Conservation (phyloP, 2,329 filamentous ascomycete species). For the Colletotrichum gloeosporioides region DNA sequence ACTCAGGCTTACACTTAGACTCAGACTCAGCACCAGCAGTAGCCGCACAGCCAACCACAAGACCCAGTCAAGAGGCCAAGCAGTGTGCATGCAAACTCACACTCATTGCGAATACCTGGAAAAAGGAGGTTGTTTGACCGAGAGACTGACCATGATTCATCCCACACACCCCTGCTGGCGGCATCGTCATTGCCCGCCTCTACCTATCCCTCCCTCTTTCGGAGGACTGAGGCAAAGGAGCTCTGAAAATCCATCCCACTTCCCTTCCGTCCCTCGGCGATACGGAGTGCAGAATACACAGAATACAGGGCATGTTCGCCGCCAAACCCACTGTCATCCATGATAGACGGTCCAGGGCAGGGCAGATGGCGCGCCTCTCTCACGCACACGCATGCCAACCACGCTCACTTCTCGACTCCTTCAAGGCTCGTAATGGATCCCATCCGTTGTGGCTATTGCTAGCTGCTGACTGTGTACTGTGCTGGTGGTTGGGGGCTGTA, state of each 20-base stretch:
- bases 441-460: not conserved
- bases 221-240: not conserved
- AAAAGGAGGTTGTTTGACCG: conserved; percentile 6
- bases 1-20: not conserved
- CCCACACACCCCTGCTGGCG: not conserved
- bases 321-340: not conserved
- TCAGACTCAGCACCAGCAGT: not conserved
- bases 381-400: not conserved
- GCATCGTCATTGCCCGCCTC: not conserved
- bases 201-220: not conserved
- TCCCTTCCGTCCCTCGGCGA: not conserved
- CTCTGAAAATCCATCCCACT: conserved; percentile 12
- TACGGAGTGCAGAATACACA: not conserved
- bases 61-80: not conserved
- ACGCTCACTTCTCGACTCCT: not conserved
- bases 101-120: not conserved
- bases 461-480: not conserved
- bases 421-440: not conserved
- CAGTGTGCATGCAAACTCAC: not conserved
- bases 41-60: not conserved
- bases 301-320: not conserved
- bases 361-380: not conserved
- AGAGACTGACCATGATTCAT: conserved; percentile 15
- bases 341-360: not conserved
- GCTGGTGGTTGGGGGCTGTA: not conserved